Evolutionary conservation across 2,329 filamentous ascomycete species (phyloP).

Genomic region (Diaporthe citriasiana): DNA sequence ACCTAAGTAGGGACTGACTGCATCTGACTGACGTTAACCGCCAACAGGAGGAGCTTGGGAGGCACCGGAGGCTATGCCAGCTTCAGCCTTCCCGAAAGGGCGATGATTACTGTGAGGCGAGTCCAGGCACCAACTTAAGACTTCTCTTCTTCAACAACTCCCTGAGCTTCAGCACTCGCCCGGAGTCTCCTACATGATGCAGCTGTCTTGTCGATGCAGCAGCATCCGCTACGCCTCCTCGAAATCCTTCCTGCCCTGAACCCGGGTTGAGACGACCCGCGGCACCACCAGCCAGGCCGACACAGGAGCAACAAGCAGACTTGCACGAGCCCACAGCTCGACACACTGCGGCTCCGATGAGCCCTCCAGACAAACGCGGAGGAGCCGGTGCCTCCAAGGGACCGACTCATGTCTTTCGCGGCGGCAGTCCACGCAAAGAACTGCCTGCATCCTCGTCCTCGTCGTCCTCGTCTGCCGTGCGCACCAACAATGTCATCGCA

Average conservation of each 20-base stretch:
- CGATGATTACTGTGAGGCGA: conserved; percentile 3
- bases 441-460: conserved; percentile 14
- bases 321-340: conserved; percentile 1
- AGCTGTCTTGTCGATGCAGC: conserved; percentile 7
- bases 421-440: conserved; percentile 33
- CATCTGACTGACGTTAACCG: conserved; percentile 11
- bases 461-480: conserved; percentile 18
- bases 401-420: conserved; percentile 34
- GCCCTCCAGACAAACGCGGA: conserved; percentile 41
- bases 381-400: conserved; percentile 30
- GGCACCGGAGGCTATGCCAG: conserved; percentile 12
- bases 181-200: conserved; percentile 24
- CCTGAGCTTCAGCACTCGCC: background rate
- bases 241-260: conserved; percentile 29
- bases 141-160: background rate
- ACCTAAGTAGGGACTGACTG: background rate
- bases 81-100: conserved; percentile 18
- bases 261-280: conserved; percentile 1
- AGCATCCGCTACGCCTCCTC: conserved; percentile 26
- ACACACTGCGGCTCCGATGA: conserved; percentile 26
- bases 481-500: conserved; percentile 26
- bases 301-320: background rate
- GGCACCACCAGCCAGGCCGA: conserved; percentile 3
- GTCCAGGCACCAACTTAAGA: conserved; percentile 29
- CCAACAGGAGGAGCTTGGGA: background rate